Base-by-base conservation (phyloP, 75 land plant genomes). In the Adiantum capillusveneris region DNA sequence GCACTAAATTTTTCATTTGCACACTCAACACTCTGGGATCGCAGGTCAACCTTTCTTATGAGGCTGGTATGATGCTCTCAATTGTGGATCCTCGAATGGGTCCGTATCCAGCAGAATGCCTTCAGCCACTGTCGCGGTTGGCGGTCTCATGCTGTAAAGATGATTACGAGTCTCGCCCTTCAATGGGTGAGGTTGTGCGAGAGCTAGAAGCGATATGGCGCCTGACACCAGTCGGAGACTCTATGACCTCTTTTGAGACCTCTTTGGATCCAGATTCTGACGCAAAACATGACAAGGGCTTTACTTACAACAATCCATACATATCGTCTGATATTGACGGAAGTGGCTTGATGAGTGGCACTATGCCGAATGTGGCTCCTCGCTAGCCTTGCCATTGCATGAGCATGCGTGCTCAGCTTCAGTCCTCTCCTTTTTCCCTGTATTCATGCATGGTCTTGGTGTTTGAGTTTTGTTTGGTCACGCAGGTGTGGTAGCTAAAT, bases 61-160 rank as follows among this genome's bases (percentile, higher is more conserved):
- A 75, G 19, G 55, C 80, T 25, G 95, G 95, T 7, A 64, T 41
- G 58, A 37, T 74, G 28, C 58, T 70, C 53, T 71, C 77, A 2
- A 64, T 88, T 30, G 69, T 93, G 19, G 98, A 93, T 65, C 59
- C 56, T 0, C 63, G 59, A n/a, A 76, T 86, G 80, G 81, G 86
- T 11, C 59, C 75, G 11, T 79, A 79, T 42, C 74, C 81, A 36
- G 54, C 81, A 22, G 88, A 81, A 59, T 81, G 84, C 29, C 20
- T 88, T 11, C 73, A 74, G 59, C 74, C 57, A 16, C 81, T 93
- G 31, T 41, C 67, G 34, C 26, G 56, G 11, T 60, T 91, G 25
- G 93, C 97, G 6, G 41, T 82, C 18, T 48, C 49, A n/a, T 91
- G 97, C 37, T 87, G 88, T 62, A 52, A 56, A 6, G 82, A 78